Conservation (phyloP, 108 stramenopile genomes). For the Skeletonema marinoi region DNA sequence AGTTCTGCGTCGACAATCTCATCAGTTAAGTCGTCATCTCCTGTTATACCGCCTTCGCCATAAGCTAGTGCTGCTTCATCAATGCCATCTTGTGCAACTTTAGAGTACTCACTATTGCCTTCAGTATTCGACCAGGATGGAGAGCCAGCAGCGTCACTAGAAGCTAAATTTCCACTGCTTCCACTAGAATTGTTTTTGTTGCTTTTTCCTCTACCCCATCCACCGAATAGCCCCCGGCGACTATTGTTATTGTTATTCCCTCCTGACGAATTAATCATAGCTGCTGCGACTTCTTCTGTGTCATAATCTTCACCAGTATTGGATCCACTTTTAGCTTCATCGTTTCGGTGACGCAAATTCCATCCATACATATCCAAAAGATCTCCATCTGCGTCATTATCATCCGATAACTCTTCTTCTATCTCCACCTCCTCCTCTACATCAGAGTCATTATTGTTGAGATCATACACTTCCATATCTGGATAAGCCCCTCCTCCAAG, state of each 20-base stretch:
- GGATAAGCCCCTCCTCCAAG: background rate
- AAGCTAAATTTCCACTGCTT: background rate
- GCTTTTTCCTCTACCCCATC: background rate
- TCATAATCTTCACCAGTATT: constrained; percentile 11
- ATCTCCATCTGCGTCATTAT: constrained; percentile 16
- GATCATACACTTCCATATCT: background rate
- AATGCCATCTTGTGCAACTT: constrained; percentile 13
- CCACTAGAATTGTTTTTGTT: background rate
- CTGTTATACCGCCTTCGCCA: constrained; percentile 14
- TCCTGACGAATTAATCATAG: background rate
- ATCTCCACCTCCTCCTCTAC: background rate
- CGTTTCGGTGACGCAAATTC: constrained; percentile 13
- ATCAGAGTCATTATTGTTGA: background rate
- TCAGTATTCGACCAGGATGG: constrained; percentile 14
- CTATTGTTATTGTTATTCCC: background rate
- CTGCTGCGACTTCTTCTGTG: background rate
- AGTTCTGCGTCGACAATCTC: constrained; percentile 1
- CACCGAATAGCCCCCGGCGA: constrained; percentile 25
- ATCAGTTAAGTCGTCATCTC: constrained; percentile 3
- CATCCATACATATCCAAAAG: constrained; percentile 37
- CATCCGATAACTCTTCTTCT: constrained; percentile 5
- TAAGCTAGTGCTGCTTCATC: constrained; percentile 20
- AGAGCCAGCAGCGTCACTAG: background rate
- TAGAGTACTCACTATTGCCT: background rate
- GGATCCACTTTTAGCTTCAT: background rate